phyloP scores from a whole-genome alignment of 2,329 filamentous ascomycete genomes.

The Sporothrix globosa region DNA sequence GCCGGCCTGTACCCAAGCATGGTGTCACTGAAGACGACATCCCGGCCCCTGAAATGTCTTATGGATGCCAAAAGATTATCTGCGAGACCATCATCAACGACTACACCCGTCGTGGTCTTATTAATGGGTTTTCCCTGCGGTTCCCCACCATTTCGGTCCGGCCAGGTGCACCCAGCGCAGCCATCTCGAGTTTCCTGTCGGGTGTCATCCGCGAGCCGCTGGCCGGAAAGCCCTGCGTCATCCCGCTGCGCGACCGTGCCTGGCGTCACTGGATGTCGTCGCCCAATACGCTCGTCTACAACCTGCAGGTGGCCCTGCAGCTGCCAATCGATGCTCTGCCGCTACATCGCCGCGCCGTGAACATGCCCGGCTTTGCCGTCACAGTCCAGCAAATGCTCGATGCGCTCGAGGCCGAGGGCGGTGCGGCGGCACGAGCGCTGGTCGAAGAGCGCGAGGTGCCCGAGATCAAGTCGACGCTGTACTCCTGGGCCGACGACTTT shows the following conservation, averaged over 20 bases:
- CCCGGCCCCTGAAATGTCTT: constrained; percentile 57
- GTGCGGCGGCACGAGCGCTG: constrained; percentile 49
- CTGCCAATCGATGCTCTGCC: constrained; percentile 42
- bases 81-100: constrained; percentile 59
- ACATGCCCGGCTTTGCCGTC: constrained; percentile 53
- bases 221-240: constrained; percentile 50
- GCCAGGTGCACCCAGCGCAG: constrained; percentile 55
- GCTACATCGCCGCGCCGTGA: constrained; percentile 49
- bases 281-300: constrained; percentile 53
- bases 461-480: constrained; percentile 52
- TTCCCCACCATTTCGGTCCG: constrained; percentile 58
- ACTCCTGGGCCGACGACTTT: constrained; percentile 55
- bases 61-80: constrained; percentile 59
- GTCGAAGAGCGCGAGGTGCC: constrained; percentile 54
- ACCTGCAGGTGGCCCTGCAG: constrained; percentile 48
- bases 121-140: constrained; percentile 54
- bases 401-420: constrained; percentile 52
- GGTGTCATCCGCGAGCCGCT: constrained; percentile 59
- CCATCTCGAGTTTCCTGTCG: constrained; percentile 58
- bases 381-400: constrained; percentile 56
- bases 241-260: constrained; percentile 50
- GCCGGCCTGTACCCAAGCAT: constrained; percentile 48
- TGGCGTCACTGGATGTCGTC: constrained; percentile 58
- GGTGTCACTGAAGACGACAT: constrained; percentile 49
- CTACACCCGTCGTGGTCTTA: constrained; percentile 55